These are phyloP conservation scores for Pyricularia pennisetigena DNA, from an alignment of 2,329 filamentous ascomycete genomes.

Conservation along the genomic window DNA sequence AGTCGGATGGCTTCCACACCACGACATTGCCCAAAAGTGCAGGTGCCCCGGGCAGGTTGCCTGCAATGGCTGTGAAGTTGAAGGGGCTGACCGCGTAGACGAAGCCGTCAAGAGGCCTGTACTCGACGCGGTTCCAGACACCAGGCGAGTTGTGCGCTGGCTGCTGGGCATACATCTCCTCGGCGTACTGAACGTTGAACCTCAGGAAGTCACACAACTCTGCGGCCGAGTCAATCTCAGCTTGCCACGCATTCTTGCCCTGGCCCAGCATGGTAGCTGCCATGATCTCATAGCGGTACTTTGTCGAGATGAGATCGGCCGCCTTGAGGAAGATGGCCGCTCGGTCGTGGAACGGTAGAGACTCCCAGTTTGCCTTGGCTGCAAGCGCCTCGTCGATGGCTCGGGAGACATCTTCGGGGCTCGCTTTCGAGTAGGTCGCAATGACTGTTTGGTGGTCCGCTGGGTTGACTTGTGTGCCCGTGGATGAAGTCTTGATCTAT, in stretches of 20 bases:
- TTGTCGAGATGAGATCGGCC: constrained; percentile 78
- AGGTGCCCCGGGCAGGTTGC: constrained; percentile 73
- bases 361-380: constrained; percentile 82
- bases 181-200: constrained; percentile 89
- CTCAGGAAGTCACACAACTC: constrained; percentile 89
- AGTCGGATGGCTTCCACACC: constrained; percentile 92
- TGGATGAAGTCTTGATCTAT: constrained; percentile 56
- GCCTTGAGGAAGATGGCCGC: constrained; percentile 94
- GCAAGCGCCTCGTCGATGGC: constrained; percentile 78
- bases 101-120: constrained; percentile 86
- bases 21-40: constrained; percentile 91
- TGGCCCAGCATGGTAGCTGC: constrained; percentile 92
- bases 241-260: constrained; percentile 98
- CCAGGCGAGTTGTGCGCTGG: constrained; percentile 73
- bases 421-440: constrained; percentile 79
- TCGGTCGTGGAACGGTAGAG: constrained; percentile 78
- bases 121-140: constrained; percentile 86
- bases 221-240: constrained; percentile 93
- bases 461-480: constrained; percentile 70
- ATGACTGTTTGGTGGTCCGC: constrained; percentile 67
- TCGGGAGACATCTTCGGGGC: constrained; percentile 60
- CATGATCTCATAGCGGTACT: constrained; percentile 96
- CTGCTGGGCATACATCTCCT: constrained; percentile 83
- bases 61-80: constrained; percentile 94
- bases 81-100: constrained; percentile 92